Percentiles rank a stretch among this genome's conserved stretches.
Conservation (phyloP, 495 filamentous ascomycete genomes). For the Aspergillus egyptiacus region DNA sequence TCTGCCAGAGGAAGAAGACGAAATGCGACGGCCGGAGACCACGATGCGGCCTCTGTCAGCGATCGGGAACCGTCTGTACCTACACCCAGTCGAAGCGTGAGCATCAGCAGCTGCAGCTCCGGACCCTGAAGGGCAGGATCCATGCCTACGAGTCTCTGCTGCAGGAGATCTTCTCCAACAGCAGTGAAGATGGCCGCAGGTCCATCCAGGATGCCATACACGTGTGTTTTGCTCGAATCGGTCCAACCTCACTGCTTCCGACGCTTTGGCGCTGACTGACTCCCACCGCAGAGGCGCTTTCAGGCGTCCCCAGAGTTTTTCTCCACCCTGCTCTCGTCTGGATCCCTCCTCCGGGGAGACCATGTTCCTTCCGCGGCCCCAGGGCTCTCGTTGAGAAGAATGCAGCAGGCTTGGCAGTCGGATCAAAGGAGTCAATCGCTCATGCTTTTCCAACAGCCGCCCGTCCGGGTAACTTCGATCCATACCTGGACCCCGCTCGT, state of each 20-base stretch:
- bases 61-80: constrained; percentile 6
- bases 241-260: too few species aligned
- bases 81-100: constrained; percentile 16
- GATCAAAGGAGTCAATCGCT: constrained; percentile 2
- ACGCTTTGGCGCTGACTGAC: neutral
- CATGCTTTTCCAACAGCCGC: constrained; percentile 10
- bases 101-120: constrained; percentile 7
- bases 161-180: constrained; percentile 10
- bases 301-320: constrained; percentile 10
- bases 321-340: constrained; percentile 4
- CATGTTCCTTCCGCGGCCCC: constrained; percentile 8
- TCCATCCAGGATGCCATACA: constrained; percentile 11
- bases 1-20: constrained; percentile 36
- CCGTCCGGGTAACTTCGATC: constrained; percentile 15
- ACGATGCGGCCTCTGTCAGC: constrained; percentile 12
- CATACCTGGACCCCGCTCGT: constrained; percentile 21
- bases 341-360: constrained; percentile 8
- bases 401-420: constrained; percentile 14
- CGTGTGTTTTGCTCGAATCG: neutral
- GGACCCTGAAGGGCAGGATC: constrained; percentile 1
- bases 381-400: constrained; percentile 15
- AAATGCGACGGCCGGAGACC: constrained; percentile 37
- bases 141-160: constrained; percentile 15
- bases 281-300: constrained; percentile 9
- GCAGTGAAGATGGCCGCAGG: neutral